Evolutionary conservation across 768 basidiomycete genomes (phyloP), one percentile per base, ranked within the genome.

Genomic region (Calocybe indica): DNA sequence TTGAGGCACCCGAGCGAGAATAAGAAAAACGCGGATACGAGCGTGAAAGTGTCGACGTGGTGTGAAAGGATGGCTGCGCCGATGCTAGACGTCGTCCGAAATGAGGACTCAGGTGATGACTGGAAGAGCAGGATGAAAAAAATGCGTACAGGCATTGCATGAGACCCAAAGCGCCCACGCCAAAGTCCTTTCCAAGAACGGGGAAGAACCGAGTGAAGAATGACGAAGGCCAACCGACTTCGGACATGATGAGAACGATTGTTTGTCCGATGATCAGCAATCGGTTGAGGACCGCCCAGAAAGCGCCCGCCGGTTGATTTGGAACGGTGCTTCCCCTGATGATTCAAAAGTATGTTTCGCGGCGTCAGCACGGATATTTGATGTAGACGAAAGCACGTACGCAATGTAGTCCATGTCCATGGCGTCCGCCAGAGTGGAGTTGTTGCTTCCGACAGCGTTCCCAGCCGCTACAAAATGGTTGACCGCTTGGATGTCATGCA

Each of bases 1-100:
- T 95, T 92, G 47, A 95, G 66, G 65, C 89, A 92, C n/a, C 92
- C 92, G 49, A 95, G 59, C 44, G 90, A 77, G 71, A 95, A 95
- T 51, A 95, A 78, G 73, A 95, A 84, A 75, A 94, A 94, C 40
- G 87, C 91, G 5, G 91, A 75, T 52, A 92, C 92, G 60, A 94
- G 88, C 14, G 91, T 82, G 71, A 95, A 94, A 51, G 80, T 82
- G 57, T 91, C 83, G 49, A 92, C 89, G 63, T 83, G 77, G 69
- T 88, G 85, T 5, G 84, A 84, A 45, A 87, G 78, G 49, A 87
- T 74, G 12, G 82, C 76, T 30, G 84, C 84, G 7, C 83, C 82
- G 48, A 87, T 83, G 41, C 82, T 83, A 50, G 11, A 29, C 30
- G 11, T 40, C 8, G 15, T 32, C 4, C 32, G 10, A 47, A 13